Evolutionary conservation across 2,329 filamentous ascomycete genomes (phyloP).

Genomic region (Pseudocercospora eumusae): DNA sequence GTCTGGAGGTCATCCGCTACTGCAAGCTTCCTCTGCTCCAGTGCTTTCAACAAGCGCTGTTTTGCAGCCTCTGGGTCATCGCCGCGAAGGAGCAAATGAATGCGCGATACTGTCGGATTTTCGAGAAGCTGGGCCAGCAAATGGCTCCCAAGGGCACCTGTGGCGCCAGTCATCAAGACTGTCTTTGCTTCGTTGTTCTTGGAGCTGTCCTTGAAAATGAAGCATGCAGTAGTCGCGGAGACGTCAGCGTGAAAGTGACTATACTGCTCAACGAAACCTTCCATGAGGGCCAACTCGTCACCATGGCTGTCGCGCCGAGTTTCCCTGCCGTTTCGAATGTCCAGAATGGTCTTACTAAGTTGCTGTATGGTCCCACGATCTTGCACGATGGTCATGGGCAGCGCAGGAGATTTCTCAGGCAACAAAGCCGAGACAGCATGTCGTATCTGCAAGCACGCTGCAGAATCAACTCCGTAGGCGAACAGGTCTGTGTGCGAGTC

Average conservation of each 20-base stretch:
- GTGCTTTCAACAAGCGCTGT: slow-evolving; percentile 49
- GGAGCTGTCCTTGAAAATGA: slow-evolving; percentile 7
- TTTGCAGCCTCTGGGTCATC: slow-evolving; percentile 45
- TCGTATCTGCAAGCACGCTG: slow-evolving; percentile 57
- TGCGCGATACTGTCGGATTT: slow-evolving; percentile 43
- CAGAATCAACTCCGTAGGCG: slow-evolving; percentile 61
- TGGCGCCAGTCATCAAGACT: slow-evolving; percentile 53
- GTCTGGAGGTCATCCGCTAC: slow-evolving; percentile 30
- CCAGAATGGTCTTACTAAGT: slow-evolving; percentile 44
- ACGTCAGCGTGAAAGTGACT: slow-evolving; percentile 29
- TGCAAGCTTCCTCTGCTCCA: slow-evolving; percentile 43
- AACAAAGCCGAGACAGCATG: slow-evolving; percentile 42
- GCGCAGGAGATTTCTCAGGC: slow-evolving; percentile 36
- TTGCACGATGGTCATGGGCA: slow-evolving; percentile 62
- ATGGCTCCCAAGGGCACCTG: slow-evolving; percentile 55
- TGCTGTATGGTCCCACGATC: slow-evolving; percentile 58
- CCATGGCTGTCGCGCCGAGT: slow-evolving; percentile 27
- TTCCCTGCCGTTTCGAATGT: slow-evolving; percentile 43
- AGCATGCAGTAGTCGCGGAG: neutral
- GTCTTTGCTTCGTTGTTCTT: slow-evolving; percentile 19
- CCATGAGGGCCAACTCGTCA: slow-evolving; percentile 41
- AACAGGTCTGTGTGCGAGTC: slow-evolving; percentile 53
- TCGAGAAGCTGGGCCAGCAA: slow-evolving; percentile 51
- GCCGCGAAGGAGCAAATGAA: slow-evolving; percentile 62
- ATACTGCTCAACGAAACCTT: slow-evolving; percentile 52